phyloP scores from a whole-genome alignment of 129 eudicot genomes.

The Pulicaria dysenterica region DNA sequence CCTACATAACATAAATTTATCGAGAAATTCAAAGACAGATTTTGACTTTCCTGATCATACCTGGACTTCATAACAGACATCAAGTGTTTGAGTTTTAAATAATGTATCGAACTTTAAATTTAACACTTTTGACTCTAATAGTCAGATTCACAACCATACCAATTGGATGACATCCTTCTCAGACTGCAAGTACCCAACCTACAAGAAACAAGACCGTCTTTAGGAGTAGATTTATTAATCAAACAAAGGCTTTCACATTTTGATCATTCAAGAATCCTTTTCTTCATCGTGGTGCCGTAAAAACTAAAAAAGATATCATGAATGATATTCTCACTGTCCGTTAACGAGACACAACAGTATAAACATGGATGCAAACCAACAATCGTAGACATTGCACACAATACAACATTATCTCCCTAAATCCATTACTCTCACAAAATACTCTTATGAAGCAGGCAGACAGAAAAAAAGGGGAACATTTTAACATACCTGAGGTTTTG shows the following conservation, averaged over 20 bases:
- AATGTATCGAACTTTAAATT: neutral
- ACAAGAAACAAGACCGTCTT: slow-evolving; percentile 30
- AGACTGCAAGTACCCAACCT: slow-evolving; percentile 56
- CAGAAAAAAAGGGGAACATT: neutral
- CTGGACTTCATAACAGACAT: slow-evolving; percentile 1
- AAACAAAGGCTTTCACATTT: no score
- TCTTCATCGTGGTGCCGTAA: neutral
- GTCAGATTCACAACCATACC: slow-evolving; percentile 51
- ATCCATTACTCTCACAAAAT: no score
- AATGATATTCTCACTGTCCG: no score
- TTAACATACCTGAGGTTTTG: slow-evolving; percentile 47
- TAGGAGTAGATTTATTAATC: no score
- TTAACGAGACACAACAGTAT: no score
- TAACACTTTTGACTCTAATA: neutral
- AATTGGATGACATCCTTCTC: slow-evolving; percentile 71
- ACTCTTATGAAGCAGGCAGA: no score
- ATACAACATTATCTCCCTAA: no score
- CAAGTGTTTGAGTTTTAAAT: neutral
- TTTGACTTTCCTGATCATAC: neutral
- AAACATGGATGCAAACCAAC: no score
- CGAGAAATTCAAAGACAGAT: no score
- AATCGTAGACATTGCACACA: no score
- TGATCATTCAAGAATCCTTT: slow-evolving; percentile 12
- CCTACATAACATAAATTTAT: slow-evolving; percentile 46
- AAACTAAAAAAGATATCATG: no score